Conservation (phyloP, 1,284 basidiomycete genomes). For the Ganoderma meredithae region DNA sequence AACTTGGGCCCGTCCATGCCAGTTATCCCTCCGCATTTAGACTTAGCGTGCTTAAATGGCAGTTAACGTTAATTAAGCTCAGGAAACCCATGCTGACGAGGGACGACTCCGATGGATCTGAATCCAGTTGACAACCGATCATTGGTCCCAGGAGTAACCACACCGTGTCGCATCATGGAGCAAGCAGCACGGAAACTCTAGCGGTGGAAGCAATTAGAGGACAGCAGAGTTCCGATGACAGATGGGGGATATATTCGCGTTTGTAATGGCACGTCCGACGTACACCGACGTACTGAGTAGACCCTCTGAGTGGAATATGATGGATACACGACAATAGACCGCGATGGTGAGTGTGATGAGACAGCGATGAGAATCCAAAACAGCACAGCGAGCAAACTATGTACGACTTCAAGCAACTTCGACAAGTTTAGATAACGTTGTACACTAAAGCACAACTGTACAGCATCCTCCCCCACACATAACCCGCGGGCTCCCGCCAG, state of each 20-base stretch:
- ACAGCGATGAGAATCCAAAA: neutral
- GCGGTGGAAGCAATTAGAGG: neutral
- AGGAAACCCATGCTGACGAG: neutral
- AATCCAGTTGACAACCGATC: neutral
- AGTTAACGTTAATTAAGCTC: neutral
- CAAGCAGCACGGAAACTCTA: neutral
- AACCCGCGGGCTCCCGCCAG: neutral
- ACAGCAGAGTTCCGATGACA: neutral
- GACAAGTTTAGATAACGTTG: neutral
- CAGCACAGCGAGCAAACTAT: neutral
- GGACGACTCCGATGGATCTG: neutral
- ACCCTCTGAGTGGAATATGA: conserved; percentile 1
- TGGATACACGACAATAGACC: neutral
- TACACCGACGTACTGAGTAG: neutral
- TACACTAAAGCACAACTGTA: neutral
- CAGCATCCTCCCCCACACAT: neutral
- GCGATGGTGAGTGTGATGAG: neutral
- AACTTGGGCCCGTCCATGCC: conserved; percentile 4
- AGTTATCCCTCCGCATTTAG: conserved; percentile 7
- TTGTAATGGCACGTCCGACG: neutral
- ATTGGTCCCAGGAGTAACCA: neutral
- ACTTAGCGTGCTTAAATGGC: neutral
- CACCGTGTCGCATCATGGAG: neutral
- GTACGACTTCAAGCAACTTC: conserved; percentile 2
- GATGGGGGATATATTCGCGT: conserved; percentile 3